phyloP scores from a whole-genome alignment of 768 basidiomycete genomes.

The Termitomyces sp. region DNA sequence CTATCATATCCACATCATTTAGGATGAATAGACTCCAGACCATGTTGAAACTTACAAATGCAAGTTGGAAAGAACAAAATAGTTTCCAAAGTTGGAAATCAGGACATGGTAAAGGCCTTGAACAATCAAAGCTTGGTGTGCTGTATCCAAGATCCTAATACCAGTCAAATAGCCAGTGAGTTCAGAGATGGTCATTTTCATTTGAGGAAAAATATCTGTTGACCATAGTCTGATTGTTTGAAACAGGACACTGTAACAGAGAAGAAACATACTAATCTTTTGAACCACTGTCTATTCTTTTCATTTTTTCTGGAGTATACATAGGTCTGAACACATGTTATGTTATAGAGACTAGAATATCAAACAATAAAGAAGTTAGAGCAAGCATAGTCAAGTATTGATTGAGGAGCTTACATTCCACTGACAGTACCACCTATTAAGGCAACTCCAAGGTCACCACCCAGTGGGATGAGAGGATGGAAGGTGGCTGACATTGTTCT shows the following conservation, averaged over 20 bases:
- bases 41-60: too few species aligned
- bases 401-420: neutral
- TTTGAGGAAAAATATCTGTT: too few species aligned
- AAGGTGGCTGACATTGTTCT: neutral
- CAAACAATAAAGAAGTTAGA: neutral
- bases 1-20: too few species aligned
- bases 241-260: neutral
- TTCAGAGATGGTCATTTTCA: too few species aligned
- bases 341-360: neutral
- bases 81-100: too few species aligned
- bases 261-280: neutral
- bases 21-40: too few species aligned
- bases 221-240: too few species aligned
- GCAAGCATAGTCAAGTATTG: neutral
- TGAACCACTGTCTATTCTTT: neutral
- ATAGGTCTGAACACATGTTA: slow-evolving; percentile 3
- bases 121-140: too few species aligned
- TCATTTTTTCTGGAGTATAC: neutral
- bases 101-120: too few species aligned
- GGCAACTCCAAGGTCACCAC: neutral
- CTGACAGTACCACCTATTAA: neutral
- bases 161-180: too few species aligned
- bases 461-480: neutral
- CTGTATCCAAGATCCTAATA: too few species aligned
- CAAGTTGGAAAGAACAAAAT: too few species aligned